Conservation (phyloP, 2,329 filamentous ascomycete genomes). For the Sporothrix globosa region DNA sequence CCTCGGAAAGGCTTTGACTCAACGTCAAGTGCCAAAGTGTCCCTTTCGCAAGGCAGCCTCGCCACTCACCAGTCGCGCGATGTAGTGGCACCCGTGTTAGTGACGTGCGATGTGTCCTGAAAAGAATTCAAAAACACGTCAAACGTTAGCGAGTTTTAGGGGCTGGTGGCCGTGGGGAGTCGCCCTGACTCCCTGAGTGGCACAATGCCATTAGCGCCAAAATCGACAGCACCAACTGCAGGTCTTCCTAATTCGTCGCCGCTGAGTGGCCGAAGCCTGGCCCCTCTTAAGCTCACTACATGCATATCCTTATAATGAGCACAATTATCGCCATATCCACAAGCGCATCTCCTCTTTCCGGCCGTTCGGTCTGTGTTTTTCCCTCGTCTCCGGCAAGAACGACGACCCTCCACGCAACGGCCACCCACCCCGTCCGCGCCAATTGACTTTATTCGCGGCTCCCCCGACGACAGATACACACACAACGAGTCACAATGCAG, state of each 20-base stretch:
- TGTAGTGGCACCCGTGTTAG: slow-evolving; percentile 6
- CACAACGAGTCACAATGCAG: slow-evolving; percentile 41
- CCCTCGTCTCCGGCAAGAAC: slow-evolving; percentile 24
- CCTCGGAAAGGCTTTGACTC: not conserved
- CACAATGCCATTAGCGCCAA: not conserved
- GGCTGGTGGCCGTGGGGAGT: not conserved
- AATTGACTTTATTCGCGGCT: not conserved
- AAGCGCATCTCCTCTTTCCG: slow-evolving; percentile 3
- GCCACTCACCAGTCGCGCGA: slow-evolving; percentile 18
- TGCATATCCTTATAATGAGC: not conserved
- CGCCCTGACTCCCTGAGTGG: not conserved
- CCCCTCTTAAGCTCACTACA: not conserved
- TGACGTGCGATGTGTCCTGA: slow-evolving; percentile 25
- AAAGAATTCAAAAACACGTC: slow-evolving; percentile 9
- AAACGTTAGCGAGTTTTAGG: slow-evolving; percentile 1
- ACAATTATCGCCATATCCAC: slow-evolving; percentile 13
- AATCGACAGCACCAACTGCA: not conserved
- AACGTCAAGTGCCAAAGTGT: slow-evolving; percentile 24
- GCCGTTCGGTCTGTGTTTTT: slow-evolving; percentile 31
- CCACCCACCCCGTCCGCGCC: slow-evolving; percentile 24
- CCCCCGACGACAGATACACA: not conserved
- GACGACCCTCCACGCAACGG: slow-evolving; percentile 23
- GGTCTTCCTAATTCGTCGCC: slow-evolving; percentile 31
- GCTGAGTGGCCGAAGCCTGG: slow-evolving; percentile 32
- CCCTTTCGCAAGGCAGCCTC: slow-evolving; percentile 31